Conservation (phyloP, 225 moss, liverwort and hornwort genomes). For the Takakia lepidozioides region DNA sequence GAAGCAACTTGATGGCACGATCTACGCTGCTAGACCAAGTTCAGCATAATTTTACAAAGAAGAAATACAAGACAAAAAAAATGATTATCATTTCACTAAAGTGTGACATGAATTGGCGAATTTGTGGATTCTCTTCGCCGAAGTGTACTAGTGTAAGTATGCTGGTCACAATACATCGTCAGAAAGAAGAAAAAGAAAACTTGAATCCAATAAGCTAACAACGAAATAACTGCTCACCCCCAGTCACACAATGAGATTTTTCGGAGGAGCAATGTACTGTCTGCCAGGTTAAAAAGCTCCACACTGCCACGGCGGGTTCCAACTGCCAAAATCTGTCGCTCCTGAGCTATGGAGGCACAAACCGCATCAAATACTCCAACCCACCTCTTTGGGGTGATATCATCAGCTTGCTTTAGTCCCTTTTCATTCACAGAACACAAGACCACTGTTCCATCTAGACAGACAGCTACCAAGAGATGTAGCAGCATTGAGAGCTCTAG, state of each 20-base stretch:
- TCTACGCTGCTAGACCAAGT: no score
- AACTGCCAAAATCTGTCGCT: conserved; percentile 81
- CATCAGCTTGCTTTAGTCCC: conserved; percentile 67
- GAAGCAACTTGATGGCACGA: no score
- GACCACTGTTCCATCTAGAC: conserved; percentile 79
- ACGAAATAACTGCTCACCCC: conserved; percentile 42
- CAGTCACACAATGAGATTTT: conserved; percentile 93
- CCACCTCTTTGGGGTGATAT: conserved; percentile 87
- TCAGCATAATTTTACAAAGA: no score
- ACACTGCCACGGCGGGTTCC: conserved; percentile 91
- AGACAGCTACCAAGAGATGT: conserved; percentile 72
- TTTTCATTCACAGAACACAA: conserved; percentile 74
- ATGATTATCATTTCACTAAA: no score
- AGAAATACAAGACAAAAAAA: no score
- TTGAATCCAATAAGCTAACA: no score
- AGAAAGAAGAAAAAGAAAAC: no score
- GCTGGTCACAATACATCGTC: no score
- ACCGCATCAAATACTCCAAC: conserved; percentile 88
- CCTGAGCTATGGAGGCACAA: conserved; percentile 84
- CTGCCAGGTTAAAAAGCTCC: conserved; percentile 88
- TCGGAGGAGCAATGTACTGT: conserved; percentile 77
- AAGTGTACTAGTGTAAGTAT: no score
- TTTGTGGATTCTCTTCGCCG: no score
- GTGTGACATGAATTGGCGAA: no score
- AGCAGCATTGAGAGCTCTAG: conserved; percentile 65